Evolutionary conservation across 2,329 filamentous ascomycete genomes (phyloP).

Genomic region (Phaeosphaeria sp.): DNA sequence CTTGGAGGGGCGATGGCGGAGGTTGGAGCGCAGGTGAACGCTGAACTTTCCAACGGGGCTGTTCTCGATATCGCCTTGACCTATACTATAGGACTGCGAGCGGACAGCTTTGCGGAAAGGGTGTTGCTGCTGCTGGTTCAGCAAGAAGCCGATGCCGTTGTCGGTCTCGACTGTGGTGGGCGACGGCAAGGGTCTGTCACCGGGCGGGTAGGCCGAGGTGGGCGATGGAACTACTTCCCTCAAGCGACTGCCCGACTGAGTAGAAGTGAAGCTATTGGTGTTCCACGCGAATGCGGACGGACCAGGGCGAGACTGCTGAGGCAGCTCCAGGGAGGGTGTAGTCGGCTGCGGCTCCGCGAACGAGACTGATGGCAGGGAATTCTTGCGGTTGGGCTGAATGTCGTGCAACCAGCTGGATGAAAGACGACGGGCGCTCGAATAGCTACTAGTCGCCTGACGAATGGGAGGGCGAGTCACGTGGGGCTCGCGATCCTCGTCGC

Average conservation of each 20-base stretch:
- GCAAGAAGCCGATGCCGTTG: slow-evolving; percentile 47
- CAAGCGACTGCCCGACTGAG: slow-evolving; percentile 30
- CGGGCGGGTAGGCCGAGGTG: slow-evolving; percentile 33
- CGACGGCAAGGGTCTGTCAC: slow-evolving; percentile 33
- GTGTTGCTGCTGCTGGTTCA: slow-evolving; percentile 69
- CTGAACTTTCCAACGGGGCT: slow-evolving; percentile 56
- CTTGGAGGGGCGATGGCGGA: slow-evolving; percentile 82
- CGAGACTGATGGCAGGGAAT: slow-evolving; percentile 71
- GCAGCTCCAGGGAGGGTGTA: slow-evolving; percentile 74
- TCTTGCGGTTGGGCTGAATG: slow-evolving; percentile 72
- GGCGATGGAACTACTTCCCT: slow-evolving; percentile 46
- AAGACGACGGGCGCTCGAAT: slow-evolving; percentile 36
- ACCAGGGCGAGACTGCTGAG: slow-evolving; percentile 49
- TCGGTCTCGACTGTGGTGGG: slow-evolving; percentile 56
- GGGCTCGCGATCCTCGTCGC: slow-evolving; percentile 88
- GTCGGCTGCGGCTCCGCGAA: slow-evolving; percentile 83
- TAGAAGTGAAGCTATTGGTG: slow-evolving; percentile 42
- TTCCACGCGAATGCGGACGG: slow-evolving; percentile 54
- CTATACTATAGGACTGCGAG: slow-evolving; percentile 96
- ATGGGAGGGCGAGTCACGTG: slow-evolving; percentile 29
- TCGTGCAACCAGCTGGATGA: slow-evolving; percentile 78
- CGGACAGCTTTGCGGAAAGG: slow-evolving; percentile 92
- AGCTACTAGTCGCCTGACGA: slow-evolving; percentile 27
- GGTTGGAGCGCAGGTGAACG: slow-evolving; percentile 54
- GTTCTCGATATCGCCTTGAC: slow-evolving; percentile 72